Base-by-base conservation (phyloP, 2,329 filamentous ascomycete genomes). In the Exserohilum rostratum region DNA sequence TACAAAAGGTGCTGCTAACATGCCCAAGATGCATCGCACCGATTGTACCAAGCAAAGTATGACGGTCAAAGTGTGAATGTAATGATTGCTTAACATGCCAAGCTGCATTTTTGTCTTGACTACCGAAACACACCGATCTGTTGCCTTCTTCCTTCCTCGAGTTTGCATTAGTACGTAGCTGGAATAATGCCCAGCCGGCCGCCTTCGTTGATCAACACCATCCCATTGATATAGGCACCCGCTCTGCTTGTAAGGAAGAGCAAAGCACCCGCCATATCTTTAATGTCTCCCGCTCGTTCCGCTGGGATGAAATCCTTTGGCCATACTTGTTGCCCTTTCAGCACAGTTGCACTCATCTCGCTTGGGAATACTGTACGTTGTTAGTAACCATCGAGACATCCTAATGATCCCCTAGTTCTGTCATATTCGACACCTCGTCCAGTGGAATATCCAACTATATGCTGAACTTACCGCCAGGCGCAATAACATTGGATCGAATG, bases 401-500 rank as follows among this genome's bases (percentile, higher is more conserved):
- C 11, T 6, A n/a, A 18, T 12, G 6, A 6, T 13, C 15, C 17
- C 12, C 25, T 6, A 15, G n/a, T 6, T 4, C 5, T 34, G 27
- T 5, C 12, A 27, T 9, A n/a, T 3, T 5, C 11, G 15, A 13
- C 6, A 17, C 7, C 9, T 10, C 12, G 3, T 25, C 20, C 5
- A 11, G 17, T 29, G 22, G n/a, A 6, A 20, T 5, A 13, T 35
- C 18, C 12, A 6, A 11, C 4, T 9, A 13, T 13, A 6, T 6
- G 5, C 30, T 18, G 2, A 9, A 50, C 50, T 47, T 52, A 61
- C 61, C 46, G 3, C 82, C 82, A 10, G 81, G 80, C 3, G 79
- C 75, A 42, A 83, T 74, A 0, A 76, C 73, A 62, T 84, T 84
- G 1, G 76, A 74, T 1, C 81, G 73, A 30, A 83, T 82, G 15